Evolutionary conservation across 371 early-diverging fungal species (phyloP).

Genomic region (Dichotomocladium elegans): DNA sequence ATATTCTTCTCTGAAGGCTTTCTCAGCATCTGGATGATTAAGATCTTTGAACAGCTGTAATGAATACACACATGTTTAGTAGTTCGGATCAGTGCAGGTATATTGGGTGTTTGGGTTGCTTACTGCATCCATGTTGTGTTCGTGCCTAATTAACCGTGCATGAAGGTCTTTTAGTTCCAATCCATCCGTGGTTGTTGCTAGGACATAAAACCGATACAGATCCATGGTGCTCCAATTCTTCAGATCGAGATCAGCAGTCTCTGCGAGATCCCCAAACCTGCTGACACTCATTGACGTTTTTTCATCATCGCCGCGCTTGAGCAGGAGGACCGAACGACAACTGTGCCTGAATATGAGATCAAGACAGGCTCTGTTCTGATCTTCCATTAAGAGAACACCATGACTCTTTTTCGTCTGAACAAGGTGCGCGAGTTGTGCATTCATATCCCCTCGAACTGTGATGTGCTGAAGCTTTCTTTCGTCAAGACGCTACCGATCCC

Average conservation of each 20-base stretch:
- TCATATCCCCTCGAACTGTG: slow-evolving; percentile 98
- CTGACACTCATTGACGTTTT: neutral
- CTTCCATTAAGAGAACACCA: too few species aligned
- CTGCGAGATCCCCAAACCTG: neutral
- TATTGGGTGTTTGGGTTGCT: too few species aligned
- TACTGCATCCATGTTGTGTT: neutral
- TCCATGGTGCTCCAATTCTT: neutral
- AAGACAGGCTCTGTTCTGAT: too few species aligned
- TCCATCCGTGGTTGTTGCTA: neutral
- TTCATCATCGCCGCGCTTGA: slow-evolving; percentile 76
- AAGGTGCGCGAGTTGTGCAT: slow-evolving; percentile 95
- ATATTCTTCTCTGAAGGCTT: neutral
- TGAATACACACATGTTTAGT: too few species aligned
- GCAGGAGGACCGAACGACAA: too few species aligned
- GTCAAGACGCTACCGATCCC: slow-evolving; percentile 56
- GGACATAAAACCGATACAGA: neutral
- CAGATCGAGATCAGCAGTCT: neutral
- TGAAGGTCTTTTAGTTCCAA: neutral
- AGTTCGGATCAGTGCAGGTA: too few species aligned
- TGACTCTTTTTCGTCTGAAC: too few species aligned
- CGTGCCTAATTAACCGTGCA: neutral
- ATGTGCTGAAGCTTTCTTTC: slow-evolving; percentile 70
- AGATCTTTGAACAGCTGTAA: neutral
- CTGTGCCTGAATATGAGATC: too few species aligned
- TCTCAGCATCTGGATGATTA: neutral